Percentiles rank a stretch among this genome's conserved stretches.
These are phyloP conservation scores for Penicillium flavigenum DNA, from an alignment of 495 filamentous ascomycete species.

Conservation along the genomic window DNA sequence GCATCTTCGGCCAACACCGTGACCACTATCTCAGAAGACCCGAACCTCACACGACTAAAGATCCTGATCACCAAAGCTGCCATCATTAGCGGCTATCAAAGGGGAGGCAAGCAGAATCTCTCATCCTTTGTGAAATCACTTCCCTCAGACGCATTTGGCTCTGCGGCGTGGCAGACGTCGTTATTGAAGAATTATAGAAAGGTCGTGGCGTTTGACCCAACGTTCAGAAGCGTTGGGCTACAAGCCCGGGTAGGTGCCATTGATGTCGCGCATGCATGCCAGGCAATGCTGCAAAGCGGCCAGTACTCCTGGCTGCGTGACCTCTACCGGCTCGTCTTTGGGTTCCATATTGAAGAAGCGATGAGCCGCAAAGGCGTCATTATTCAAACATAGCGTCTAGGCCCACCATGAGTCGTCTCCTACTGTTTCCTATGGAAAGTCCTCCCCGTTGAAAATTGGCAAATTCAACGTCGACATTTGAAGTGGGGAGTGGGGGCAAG, in stretches of 20 bases:
- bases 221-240: slow-evolving; percentile 59
- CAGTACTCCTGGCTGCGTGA: slow-evolving; percentile 75
- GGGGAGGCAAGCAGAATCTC: slow-evolving; percentile 47
- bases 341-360: slow-evolving; percentile 74
- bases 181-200: slow-evolving; percentile 76
- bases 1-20: slow-evolving; percentile 71
- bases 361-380: slow-evolving; percentile 52
- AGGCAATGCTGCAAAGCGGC: slow-evolving; percentile 66
- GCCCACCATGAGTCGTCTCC: neutral
- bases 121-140: slow-evolving; percentile 73
- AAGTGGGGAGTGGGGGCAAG: neutral
- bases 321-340: slow-evolving; percentile 80
- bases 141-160: slow-evolving; percentile 74
- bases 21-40: slow-evolving; percentile 64
- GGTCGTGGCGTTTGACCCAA: slow-evolving; percentile 65
- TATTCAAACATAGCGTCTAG: slow-evolving; percentile 42
- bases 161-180: slow-evolving; percentile 62
- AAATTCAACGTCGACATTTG: neutral
- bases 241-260: slow-evolving; percentile 58
- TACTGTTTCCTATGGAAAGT: neutral
- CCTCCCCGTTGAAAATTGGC: neutral
- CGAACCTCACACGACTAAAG: slow-evolving; percentile 70
- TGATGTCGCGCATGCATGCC: slow-evolving; percentile 74
- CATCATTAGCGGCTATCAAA: slow-evolving; percentile 70
- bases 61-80: slow-evolving; percentile 78